Base-by-base conservation (phyloP, 2,329 filamentous ascomycete species). In the Trichoderma cornu-damae region DNA sequence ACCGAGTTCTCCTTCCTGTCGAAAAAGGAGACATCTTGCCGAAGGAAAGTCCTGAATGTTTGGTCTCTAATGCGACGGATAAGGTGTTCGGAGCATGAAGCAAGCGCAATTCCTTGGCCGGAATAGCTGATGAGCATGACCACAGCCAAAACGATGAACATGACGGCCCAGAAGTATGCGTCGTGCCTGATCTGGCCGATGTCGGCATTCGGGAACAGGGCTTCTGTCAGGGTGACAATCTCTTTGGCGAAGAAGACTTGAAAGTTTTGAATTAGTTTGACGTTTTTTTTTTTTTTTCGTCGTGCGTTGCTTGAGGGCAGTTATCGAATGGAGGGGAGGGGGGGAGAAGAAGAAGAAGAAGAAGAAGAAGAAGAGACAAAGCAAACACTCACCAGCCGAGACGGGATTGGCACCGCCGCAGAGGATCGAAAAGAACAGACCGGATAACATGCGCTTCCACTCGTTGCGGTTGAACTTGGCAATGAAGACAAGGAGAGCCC, bases 1-100 rank as follows among this genome's bases (percentile, higher is more conserved):
- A 90, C 86, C 6, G 88, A 91, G 70, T 97, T 96, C 70, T 94
- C 88, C 61, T 95, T 89, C 43, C 79, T 80, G 70, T 97, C 94
- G 65, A 96, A 99, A 72, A 92, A 97, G 26, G 85, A 78, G 59
- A 97, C 92, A 61, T 97, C 94, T 72, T 97, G 93, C 62, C 92
- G 88, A 51, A 97, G 83, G 76, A 97, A 90, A 22, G 87, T 80
- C 30, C 92, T 82, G 77, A 99, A 96, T 6, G 91, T 88, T 58
- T 79, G 79, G 70, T 94, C 85, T 64, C 94, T 84, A 1, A 93
- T 90, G 18, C 90, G 85, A 68, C 90, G 89, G 55, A 96, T 82
- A 22, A 97, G 81, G 38, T 85, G 81, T 74, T 96, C 90, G n/a
- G 90, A 94, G 74, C 89, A 92, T 66, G 85, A 85, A 16, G 90